A percentile compares a stretch with the other conserved stretches of the same genome.
Conservation (phyloP, 1,139 yeast genomes). For the Sugiyamaella xylanicola region DNA sequence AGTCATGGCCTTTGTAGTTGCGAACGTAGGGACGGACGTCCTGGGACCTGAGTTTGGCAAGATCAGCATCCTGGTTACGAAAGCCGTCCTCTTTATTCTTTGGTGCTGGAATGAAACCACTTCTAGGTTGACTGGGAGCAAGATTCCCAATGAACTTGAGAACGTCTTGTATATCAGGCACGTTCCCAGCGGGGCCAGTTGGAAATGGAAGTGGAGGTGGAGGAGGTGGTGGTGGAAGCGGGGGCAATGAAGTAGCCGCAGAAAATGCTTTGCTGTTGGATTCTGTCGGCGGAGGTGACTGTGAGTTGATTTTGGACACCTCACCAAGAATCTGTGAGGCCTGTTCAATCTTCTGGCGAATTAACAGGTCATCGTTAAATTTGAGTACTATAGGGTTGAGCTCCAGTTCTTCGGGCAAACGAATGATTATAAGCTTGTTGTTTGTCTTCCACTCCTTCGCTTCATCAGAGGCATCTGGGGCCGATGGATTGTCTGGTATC, state of each 20-base stretch:
- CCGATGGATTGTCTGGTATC: conserved; percentile 39
- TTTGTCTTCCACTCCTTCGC: conserved; percentile 7
- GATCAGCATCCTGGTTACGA: background rate
- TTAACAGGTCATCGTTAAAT: conserved; percentile 7
- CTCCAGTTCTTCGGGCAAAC: conserved; percentile 23
- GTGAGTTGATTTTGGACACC: background rate
- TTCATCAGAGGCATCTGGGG: conserved; percentile 30
- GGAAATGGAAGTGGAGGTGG: conserved; percentile 1
- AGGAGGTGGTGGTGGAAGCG: conserved; percentile 5
- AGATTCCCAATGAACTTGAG: conserved; percentile 1
- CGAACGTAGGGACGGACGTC: conserved; percentile 32
- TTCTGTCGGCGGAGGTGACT: background rate
- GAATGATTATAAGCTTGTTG: conserved; percentile 22
- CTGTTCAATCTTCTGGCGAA: background rate
- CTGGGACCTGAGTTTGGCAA: conserved; percentile 18
- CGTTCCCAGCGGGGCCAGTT: background rate
- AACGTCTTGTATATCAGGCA: background rate
- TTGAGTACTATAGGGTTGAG: conserved; percentile 21
- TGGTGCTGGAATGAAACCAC: background rate
- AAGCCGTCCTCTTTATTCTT: background rate
- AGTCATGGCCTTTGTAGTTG: conserved; percentile 24
- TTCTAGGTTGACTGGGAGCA: conserved; percentile 1
- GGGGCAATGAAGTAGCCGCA: background rate
- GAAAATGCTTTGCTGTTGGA: background rate
- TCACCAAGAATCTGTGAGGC: background rate